A percentile compares a stretch with the other conserved stretches of the same genome.
Conservation (phyloP, 352 stramenopile genomes). For the Phytopythium cucurbitacearum region DNA sequence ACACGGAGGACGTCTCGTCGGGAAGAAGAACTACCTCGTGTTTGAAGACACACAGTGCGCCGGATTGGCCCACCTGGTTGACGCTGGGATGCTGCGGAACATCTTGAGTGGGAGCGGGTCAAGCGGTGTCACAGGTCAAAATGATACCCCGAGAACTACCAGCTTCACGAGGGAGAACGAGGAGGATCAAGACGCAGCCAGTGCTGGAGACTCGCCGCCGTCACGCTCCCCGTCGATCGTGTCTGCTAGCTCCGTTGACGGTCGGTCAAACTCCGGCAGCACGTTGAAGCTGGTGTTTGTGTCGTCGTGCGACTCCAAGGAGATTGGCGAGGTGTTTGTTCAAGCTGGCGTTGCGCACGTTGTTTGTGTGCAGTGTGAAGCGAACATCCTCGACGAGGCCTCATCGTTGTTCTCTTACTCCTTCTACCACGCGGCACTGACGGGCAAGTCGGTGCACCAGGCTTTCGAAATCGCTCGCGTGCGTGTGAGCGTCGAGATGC, state of each 20-base stretch:
- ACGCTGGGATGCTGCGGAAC: conserved; percentile 49
- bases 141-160: not conserved
- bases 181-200: conserved; percentile 7
- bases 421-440: conserved; percentile 73
- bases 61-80: conserved; percentile 65
- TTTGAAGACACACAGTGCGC: conserved; percentile 74
- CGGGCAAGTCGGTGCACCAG: conserved; percentile 69
- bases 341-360: conserved; percentile 72
- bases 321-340: conserved; percentile 80
- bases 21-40: conserved; percentile 59
- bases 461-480: conserved; percentile 72
- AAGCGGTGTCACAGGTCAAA: not conserved
- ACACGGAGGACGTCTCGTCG: conserved; percentile 61
- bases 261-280: conserved; percentile 10
- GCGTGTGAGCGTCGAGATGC: conserved; percentile 68
- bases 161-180: not conserved
- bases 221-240: conserved; percentile 1
- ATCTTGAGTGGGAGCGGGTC: conserved; percentile 31
- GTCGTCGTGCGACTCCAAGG: conserved; percentile 71
- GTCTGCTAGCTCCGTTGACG: not conserved
- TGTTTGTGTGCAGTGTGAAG: conserved; percentile 69
- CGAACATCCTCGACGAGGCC: conserved; percentile 62
- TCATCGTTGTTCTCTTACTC: conserved; percentile 75
- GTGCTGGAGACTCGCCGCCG: not conserved
- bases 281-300: conserved; percentile 81